A percentile compares a stretch with the other conserved stretches of the same genome.
Conservation (phyloP, 2,329 filamentous ascomycete species). For the Bipolaris cookei region DNA sequence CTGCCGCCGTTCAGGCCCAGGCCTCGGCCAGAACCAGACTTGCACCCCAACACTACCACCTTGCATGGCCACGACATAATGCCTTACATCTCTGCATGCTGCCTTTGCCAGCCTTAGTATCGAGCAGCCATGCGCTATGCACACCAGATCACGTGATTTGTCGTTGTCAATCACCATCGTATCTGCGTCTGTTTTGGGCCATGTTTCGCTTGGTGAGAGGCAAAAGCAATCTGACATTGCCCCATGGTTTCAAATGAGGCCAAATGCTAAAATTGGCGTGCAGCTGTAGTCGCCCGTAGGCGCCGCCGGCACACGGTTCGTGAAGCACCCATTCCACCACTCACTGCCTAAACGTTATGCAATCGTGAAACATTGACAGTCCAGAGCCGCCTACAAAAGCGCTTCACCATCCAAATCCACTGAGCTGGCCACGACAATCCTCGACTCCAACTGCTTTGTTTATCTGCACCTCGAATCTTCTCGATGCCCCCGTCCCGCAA, state of each 20-base stretch:
- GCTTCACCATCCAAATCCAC: constrained; percentile 2
- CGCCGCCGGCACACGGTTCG: constrained; percentile 12
- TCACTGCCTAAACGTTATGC: constrained; percentile 13
- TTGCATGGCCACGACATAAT: constrained; percentile 6
- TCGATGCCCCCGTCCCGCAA: background rate
- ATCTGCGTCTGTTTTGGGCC: too few relatives aligned
- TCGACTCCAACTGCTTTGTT: background rate
- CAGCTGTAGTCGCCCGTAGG: constrained; percentile 15
- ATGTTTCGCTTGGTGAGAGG: background rate
- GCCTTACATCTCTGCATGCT: background rate
- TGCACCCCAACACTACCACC: constrained; percentile 1
- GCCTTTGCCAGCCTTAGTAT: background rate
- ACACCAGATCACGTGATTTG: background rate
- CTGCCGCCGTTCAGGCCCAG: constrained; percentile 21
- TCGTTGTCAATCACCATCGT: background rate
- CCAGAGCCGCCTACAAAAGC: constrained; percentile 22
- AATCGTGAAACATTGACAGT: constrained; percentile 32
- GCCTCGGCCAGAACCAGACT: background rate
- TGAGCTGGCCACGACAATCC: background rate
- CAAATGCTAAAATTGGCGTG: constrained; percentile 3
- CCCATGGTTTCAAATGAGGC: background rate
- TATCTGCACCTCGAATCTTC: background rate
- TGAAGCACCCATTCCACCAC: constrained; percentile 16
- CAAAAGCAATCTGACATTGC: background rate
- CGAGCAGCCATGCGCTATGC: background rate